These are phyloP conservation scores for Elasticomyces elasticus DNA, from an alignment of 495 filamentous ascomycete genomes.

Conservation along the genomic window DNA sequence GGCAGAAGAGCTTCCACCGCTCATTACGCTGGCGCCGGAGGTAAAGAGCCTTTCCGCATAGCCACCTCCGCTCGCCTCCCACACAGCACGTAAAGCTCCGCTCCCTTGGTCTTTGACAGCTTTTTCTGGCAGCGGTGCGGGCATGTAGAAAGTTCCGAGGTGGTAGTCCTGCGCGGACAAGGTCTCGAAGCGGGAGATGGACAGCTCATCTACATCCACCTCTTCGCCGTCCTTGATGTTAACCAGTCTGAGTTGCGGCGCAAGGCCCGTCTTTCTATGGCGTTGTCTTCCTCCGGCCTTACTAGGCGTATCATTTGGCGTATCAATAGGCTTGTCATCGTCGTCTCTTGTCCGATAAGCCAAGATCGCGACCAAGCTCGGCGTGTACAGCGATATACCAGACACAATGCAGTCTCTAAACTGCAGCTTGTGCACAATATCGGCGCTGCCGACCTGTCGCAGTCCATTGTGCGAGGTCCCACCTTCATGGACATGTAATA, in stretches of 20 bases:
- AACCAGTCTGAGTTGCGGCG: conserved; percentile 83
- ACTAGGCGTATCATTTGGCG: conserved; percentile 37
- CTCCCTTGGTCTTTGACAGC: conserved; percentile 16
- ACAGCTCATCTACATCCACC: conserved; percentile 65
- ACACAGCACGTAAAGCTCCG: conserved; percentile 14
- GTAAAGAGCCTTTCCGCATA: conserved; percentile 77
- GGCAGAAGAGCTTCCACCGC: conserved; percentile 51
- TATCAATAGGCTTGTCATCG: conserved; percentile 41
- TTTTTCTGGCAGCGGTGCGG: conserved; percentile 49
- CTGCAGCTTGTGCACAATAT: conserved; percentile 85
- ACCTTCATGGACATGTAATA: conserved; percentile 83
- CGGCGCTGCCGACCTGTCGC: conserved; percentile 64
- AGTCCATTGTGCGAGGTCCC: conserved; percentile 56
- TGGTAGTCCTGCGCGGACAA: conserved; percentile 91
- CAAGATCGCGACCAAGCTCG: conserved; percentile 78
- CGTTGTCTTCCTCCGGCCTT: conserved; percentile 44
- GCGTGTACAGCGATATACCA: conserved; percentile 93
- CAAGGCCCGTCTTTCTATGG: conserved; percentile 61
- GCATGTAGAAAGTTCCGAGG: conserved; percentile 68
- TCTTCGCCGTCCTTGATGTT: conserved; percentile 68
- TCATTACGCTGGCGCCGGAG: conserved; percentile 77
- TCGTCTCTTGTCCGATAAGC: conserved; percentile 69
- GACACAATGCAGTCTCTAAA: conserved; percentile 89
- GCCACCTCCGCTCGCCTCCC: conserved; percentile 57
- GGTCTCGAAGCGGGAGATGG: conserved; percentile 72